Conservation (phyloP, 78 protist genomes). For the Chrysochromulina parva region DNA sequence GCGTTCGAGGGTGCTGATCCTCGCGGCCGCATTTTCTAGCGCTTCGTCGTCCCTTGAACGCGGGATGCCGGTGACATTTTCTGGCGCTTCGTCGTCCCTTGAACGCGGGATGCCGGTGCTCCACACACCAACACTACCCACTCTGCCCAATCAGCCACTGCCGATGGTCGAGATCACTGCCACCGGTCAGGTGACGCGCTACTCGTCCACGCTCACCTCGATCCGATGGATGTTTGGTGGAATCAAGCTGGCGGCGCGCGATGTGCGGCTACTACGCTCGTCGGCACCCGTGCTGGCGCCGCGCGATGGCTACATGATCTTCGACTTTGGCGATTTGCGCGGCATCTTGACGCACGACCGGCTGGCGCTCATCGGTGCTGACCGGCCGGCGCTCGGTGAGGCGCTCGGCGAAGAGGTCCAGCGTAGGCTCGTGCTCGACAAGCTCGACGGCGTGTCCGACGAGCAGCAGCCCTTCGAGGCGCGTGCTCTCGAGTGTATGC, state of each 20-base stretch:
- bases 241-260: not conserved
- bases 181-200: not conserved
- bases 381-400: not conserved
- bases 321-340: not conserved
- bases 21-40: too few relatives aligned
- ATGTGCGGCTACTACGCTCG: constrained; percentile 20
- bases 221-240: not conserved
- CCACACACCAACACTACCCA: too few relatives aligned
- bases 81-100: too few relatives aligned
- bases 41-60: too few relatives aligned
- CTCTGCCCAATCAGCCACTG: not conserved
- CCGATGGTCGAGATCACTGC: not conserved
- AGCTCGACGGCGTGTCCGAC: not conserved
- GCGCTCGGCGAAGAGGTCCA: not conserved
- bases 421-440: not conserved
- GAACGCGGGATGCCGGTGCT: too few relatives aligned
- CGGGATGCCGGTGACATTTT: too few relatives aligned
- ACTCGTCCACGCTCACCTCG: not conserved
- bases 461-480: not conserved
- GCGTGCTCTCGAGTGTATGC: not conserved
- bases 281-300: not conserved
- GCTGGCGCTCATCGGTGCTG: not conserved
- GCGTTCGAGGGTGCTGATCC: too few relatives aligned
- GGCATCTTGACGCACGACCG: not conserved
- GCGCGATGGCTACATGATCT: not conserved